Evolutionary conservation across 176 grass and related monocot species (phyloP).

Genomic region (Eleusine coracana): DNA sequence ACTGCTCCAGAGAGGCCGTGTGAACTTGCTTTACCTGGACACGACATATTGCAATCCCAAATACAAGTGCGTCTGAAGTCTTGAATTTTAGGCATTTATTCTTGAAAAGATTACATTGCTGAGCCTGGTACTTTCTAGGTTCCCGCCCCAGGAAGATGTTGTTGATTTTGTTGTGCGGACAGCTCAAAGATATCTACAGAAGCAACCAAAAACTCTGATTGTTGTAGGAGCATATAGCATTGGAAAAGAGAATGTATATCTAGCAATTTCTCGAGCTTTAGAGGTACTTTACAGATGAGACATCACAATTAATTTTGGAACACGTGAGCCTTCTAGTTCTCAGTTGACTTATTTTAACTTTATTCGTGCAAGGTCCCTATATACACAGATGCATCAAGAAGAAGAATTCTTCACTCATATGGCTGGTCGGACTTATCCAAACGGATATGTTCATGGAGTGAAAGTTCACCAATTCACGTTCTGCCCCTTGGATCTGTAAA

Average conservation of each 20-base stretch:
- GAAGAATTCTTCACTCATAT: slow-evolving; percentile 77
- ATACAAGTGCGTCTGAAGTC: slow-evolving; percentile 54
- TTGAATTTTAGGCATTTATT: slow-evolving; percentile 30
- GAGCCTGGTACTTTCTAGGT: slow-evolving; percentile 43
- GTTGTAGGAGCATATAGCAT: slow-evolving; percentile 85
- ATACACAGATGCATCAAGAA: slow-evolving; percentile 71
- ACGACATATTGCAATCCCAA: slow-evolving; percentile 85
- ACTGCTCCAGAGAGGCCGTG: slow-evolving; percentile 48
- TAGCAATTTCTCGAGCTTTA: slow-evolving; percentile 71
- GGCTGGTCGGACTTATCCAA: slow-evolving; percentile 66
- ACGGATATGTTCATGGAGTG: slow-evolving; percentile 55
- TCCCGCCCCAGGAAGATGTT: slow-evolving; percentile 68
- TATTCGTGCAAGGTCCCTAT: slow-evolving; percentile 60
- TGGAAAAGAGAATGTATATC: slow-evolving; percentile 77
- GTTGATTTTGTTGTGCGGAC: slow-evolving; percentile 78
- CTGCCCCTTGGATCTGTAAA: slow-evolving; percentile 65
- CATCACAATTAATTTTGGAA: slow-evolving; percentile 2
- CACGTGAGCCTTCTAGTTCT: neutral
- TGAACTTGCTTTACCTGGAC: slow-evolving; percentile 81
- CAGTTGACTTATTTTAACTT: slow-evolving; percentile 3
- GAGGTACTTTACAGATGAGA: slow-evolving; percentile 40
- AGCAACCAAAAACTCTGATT: slow-evolving; percentile 72
- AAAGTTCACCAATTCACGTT: slow-evolving; percentile 71
- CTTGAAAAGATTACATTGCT: slow-evolving; percentile 4
- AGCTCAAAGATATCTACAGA: slow-evolving; percentile 54